These are phyloP conservation scores for Avicennia marina DNA, from an alignment of 257 asterid genomes.

Conservation along the genomic window DNA sequence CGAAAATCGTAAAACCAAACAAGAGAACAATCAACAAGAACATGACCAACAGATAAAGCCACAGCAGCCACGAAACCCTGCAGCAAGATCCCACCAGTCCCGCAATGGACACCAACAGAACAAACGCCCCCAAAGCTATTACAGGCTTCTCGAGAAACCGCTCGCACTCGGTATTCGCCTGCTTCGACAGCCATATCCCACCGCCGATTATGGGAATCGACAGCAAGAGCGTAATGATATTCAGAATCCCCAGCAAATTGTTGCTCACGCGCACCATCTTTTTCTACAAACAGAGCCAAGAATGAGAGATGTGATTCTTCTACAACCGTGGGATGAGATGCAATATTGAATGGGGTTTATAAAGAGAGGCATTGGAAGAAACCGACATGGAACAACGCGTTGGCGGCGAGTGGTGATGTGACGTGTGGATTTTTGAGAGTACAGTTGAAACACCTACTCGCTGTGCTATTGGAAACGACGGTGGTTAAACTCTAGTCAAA, in stretches of 20 bases:
- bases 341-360: too few relatives aligned
- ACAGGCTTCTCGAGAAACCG: slow-evolving; percentile 71
- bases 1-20: slow-evolving; percentile 79
- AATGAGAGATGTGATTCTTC: too few relatives aligned
- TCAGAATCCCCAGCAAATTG: slow-evolving; percentile 65
- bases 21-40: slow-evolving; percentile 62
- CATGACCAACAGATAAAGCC: slow-evolving; percentile 79
- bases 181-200: slow-evolving; percentile 76
- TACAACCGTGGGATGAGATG: too few relatives aligned
- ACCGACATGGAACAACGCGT: too few relatives aligned
- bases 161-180: slow-evolving; percentile 73
- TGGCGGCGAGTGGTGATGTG: too few relatives aligned
- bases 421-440: too few relatives aligned
- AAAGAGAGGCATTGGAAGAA: too few relatives aligned
- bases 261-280: slow-evolving; percentile 74
- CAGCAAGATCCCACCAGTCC: slow-evolving; percentile 83
- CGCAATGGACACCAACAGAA: slow-evolving; percentile 68
- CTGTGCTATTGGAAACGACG: too few relatives aligned
- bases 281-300: too few relatives aligned
- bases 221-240: slow-evolving; percentile 51
- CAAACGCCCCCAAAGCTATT: slow-evolving; percentile 69
- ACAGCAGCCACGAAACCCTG: slow-evolving; percentile 70
- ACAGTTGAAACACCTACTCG: too few relatives aligned
- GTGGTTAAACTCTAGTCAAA: too few relatives aligned
- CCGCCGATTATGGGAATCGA: slow-evolving; percentile 81